Evolutionary conservation across 371 early-diverging fungal genomes (phyloP).

Genomic region (Batkoa obscura): DNA sequence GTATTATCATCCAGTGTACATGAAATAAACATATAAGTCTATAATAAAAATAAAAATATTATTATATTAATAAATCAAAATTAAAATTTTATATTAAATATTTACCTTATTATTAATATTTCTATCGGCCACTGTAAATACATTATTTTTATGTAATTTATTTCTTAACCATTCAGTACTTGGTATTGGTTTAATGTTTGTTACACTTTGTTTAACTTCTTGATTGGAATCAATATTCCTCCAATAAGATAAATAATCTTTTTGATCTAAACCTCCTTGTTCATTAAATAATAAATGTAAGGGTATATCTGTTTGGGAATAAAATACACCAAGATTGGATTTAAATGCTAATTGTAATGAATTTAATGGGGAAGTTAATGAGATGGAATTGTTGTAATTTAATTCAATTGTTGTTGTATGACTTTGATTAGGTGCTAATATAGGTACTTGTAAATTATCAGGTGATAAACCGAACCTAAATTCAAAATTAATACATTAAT

Average conservation of each 20-base stretch:
- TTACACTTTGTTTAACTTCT: background rate
- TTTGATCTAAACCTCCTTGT: background rate
- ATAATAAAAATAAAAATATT: background rate
- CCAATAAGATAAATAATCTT: background rate
- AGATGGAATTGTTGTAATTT: background rate
- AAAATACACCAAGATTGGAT: background rate
- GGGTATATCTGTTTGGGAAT: background rate
- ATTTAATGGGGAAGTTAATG: background rate
- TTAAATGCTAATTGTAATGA: constrained; percentile 2
- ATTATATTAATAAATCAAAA: background rate
- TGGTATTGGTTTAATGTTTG: background rate
- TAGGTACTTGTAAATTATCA: background rate
- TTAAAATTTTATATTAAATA: background rate
- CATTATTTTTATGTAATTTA: constrained; percentile 2
- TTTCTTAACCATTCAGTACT: background rate
- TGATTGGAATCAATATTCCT: background rate
- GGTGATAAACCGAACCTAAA: background rate
- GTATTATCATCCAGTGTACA: background rate
- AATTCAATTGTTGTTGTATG: background rate
- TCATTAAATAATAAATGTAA: constrained; percentile 1
- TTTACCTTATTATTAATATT: constrained; percentile 4
- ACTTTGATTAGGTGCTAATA: background rate
- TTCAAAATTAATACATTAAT: too few relatives aligned
- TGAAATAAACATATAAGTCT: constrained; percentile 3
- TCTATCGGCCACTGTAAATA: constrained; percentile 4